These are phyloP conservation scores for Theileria annulata DNA, from an alignment of 169 alveolate genomes.

Conservation along the genomic window DNA sequence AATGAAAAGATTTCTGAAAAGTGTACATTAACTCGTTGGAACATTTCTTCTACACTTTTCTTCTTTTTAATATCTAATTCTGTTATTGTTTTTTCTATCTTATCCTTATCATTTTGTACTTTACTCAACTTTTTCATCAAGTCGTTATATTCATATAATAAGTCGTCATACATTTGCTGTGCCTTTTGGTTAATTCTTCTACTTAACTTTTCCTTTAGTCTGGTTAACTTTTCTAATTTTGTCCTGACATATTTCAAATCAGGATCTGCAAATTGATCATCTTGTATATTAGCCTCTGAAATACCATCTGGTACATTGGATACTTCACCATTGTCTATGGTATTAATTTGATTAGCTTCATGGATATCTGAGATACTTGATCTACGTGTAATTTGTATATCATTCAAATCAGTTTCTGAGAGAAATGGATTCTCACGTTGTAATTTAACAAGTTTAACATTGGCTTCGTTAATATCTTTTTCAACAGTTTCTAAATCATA, in stretches of 20 bases:
- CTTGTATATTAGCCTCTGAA: too few relatives aligned
- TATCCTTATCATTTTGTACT: slow-evolving; percentile 87
- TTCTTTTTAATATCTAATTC: slow-evolving; percentile 90
- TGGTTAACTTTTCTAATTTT: slow-evolving; percentile 62
- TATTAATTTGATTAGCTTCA: too few relatives aligned
- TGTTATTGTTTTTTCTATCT: slow-evolving; percentile 89
- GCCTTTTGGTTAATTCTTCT: slow-evolving; percentile 90
- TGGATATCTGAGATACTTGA: not conserved
- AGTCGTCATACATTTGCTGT: slow-evolving; percentile 89
- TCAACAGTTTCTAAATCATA: slow-evolving; percentile 60
- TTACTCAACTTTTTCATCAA: slow-evolving; percentile 86
- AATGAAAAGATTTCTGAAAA: slow-evolving; percentile 91
- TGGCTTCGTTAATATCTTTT: slow-evolving; percentile 54
- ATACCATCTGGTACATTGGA: too few relatives aligned
- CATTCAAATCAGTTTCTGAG: not conserved
- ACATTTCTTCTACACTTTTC: slow-evolving; percentile 87
- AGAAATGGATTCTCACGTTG: slow-evolving; percentile 48
- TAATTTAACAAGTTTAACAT: slow-evolving; percentile 42
- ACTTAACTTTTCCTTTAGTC: slow-evolving; percentile 68
- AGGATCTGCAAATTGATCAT: not conserved
- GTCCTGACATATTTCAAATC: not conserved
- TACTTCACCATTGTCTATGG: too few relatives aligned
- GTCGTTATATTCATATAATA: slow-evolving; percentile 85
- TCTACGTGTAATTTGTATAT: not conserved
- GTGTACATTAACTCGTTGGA: slow-evolving; percentile 86